Evolutionary conservation across 225 moss, liverwort and hornwort genomes (phyloP).

Genomic region (Physcomitrium patens): DNA sequence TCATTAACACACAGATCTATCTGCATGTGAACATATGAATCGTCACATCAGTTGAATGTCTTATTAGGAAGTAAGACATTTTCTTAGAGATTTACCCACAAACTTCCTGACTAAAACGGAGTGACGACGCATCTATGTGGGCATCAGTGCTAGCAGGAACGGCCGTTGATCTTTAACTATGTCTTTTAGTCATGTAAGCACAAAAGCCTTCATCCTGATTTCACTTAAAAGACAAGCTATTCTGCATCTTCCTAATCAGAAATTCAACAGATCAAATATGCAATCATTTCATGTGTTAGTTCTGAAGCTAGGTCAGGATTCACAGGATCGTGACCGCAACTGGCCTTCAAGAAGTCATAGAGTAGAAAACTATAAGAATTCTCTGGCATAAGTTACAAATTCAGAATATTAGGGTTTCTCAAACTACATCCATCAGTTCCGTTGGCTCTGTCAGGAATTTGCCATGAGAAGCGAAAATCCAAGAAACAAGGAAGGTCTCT

Average conservation of each 20-base stretch:
- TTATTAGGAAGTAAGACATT: slow-evolving; percentile 2
- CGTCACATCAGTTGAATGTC: slow-evolving; percentile 3
- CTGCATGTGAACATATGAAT: slow-evolving; percentile 28
- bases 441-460: slow-evolving; percentile 8
- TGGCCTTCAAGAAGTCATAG: slow-evolving; percentile 2
- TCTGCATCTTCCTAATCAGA: neutral
- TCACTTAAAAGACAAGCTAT: neutral
- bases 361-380: neutral
- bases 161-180: neutral
- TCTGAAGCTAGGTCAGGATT: slow-evolving; percentile 24
- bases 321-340: neutral
- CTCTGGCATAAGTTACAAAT: neutral
- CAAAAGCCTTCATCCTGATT: neutral
- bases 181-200: slow-evolving; percentile 1
- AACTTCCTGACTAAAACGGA: neutral
- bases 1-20: slow-evolving; percentile 21
- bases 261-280: neutral
- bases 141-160: neutral
- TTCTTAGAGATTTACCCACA: slow-evolving; percentile 3
- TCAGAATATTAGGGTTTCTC: slow-evolving; percentile 24
- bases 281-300: neutral
- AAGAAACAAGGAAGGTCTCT: neutral
- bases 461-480: slow-evolving; percentile 4
- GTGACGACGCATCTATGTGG: neutral
- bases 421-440: neutral